Evolutionary conservation across 73 alveolate genomes (phyloP), one percentile per base, ranked within the genome.

Genomic region (Stentor coeruleus): DNA sequence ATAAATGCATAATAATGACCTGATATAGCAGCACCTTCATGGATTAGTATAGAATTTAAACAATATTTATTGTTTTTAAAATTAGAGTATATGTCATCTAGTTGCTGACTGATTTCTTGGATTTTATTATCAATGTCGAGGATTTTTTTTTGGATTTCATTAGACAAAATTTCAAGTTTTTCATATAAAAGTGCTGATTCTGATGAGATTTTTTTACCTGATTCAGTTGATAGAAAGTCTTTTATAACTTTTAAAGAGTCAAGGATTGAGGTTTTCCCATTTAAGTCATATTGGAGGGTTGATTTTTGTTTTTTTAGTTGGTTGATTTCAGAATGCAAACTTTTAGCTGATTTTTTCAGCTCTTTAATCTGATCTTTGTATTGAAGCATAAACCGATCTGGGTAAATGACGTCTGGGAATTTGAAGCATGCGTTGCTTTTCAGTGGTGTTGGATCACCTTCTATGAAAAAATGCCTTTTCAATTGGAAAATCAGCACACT

Each of bases 1-100:
- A 97, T 97, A 82, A 74, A 97, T 28, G 99, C 86, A 77, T 94
- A 97, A 87, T 97, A 97, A 91, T 97, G 99, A 0, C 99, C 99
- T 31, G 91, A 55, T 42, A 93, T 98, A 41, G 98, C 97, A 81
- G 59, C 86, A 35, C 99, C 99, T 49, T 91, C 94, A 83, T 97
- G 99, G 39, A 97, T 85, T 11, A 97, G 84, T 40, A 97, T 93
- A 20, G 96, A 86, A 82, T 94, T 92, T 41, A 94, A 87, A 39
- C 39, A 55, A 79, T 83, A 94, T 37, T 90, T 84, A 20, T 49
- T 6, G 20, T 49, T 20, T 11, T 20, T 6, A 6, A 49, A 11
- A 11, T 6, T 11, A 6, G 6, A 6, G 66, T 49, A 49, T 11
- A 49, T 49, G 20, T 49, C 20, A 11, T 49, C 66, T 49, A 49